These are phyloP conservation scores for Phaeosphaeriaceae sp. DNA, from an alignment of 2,329 filamentous ascomycete genomes.

Conservation along the genomic window DNA sequence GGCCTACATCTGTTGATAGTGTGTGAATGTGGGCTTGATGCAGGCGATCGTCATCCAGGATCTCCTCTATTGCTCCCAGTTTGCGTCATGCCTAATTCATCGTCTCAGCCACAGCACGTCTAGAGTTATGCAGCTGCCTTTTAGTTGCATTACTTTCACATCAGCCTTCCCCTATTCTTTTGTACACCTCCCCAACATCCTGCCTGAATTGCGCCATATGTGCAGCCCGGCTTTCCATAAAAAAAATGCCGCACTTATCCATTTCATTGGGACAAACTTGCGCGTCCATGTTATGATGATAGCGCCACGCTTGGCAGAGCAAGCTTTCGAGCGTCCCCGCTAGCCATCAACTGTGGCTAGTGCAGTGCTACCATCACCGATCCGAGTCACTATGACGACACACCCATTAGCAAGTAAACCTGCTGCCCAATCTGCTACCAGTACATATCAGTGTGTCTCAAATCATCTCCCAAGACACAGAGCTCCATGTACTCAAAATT, in stretches of 20 bases:
- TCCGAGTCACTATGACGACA: slow-evolving; percentile 2
- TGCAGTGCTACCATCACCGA: background rate
- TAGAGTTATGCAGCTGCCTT: too few species aligned
- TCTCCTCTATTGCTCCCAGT: background rate
- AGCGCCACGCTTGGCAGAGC: background rate
- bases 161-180: too few species aligned
- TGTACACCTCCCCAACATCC: too few species aligned
- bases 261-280: too few species aligned
- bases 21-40: slow-evolving; percentile 1
- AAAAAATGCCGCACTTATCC: too few species aligned
- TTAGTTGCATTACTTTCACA: too few species aligned
- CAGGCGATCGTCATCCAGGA: slow-evolving; percentile 12
- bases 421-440: background rate
- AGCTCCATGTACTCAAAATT: too few species aligned
- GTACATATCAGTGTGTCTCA: background rate
- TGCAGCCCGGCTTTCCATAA: too few species aligned
- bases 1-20: background rate
- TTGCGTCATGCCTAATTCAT: slow-evolving; percentile 18
- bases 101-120: slow-evolving; percentile 16
- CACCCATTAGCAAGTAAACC: background rate
- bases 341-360: slow-evolving; percentile 3
- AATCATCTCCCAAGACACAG: too few species aligned
- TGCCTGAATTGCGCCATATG: too few species aligned
- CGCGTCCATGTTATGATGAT: too few species aligned
- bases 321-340: background rate